phyloP scores from a whole-genome alignment of 352 stramenopile species.

The Pythium phragmitis region DNA sequence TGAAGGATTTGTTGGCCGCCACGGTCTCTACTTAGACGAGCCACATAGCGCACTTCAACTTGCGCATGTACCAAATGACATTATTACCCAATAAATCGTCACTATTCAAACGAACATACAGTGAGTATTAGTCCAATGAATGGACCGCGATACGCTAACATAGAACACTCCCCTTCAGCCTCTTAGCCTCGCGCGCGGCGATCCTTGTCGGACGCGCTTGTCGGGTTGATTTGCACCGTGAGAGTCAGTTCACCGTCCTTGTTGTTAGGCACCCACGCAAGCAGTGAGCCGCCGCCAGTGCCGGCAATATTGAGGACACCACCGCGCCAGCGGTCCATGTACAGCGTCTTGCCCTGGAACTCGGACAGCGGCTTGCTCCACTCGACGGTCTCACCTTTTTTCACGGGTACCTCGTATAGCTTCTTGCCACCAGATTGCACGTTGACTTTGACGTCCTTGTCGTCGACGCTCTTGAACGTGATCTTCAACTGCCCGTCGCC shows the following conservation, averaged over 20 bases:
- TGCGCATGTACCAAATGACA: too few relatives aligned
- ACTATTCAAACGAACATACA: too few relatives aligned
- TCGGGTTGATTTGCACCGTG: constrained; percentile 16
- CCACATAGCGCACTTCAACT: too few relatives aligned
- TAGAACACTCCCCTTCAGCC: too few relatives aligned
- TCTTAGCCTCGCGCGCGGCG: background rate
- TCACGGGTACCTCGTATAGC: constrained; percentile 39
- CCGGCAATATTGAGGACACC: constrained; percentile 52
- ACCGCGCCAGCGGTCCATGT: constrained; percentile 73
- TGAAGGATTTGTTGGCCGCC: too few relatives aligned
- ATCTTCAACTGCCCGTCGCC: constrained; percentile 41
- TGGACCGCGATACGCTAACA: too few relatives aligned
- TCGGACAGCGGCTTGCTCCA: constrained; percentile 37
- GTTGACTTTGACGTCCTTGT: constrained; percentile 46
- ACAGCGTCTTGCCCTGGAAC: constrained; percentile 62
- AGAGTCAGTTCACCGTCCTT: constrained; percentile 11
- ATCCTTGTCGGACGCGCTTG: constrained; percentile 14
- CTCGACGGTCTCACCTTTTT: constrained; percentile 33
- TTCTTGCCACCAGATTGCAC: constrained; percentile 40
- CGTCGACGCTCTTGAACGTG: constrained; percentile 45
- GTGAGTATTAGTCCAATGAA: too few relatives aligned
- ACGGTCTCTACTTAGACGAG: too few relatives aligned
- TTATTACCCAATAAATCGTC: too few relatives aligned
- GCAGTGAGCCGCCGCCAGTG: constrained; percentile 56
- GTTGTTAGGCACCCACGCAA: constrained; percentile 19